Evolutionary conservation across 2,329 filamentous ascomycete genomes (phyloP), one percentile per base, ranked within the genome.

Genomic region (Ampelomyces quisqualis): DNA sequence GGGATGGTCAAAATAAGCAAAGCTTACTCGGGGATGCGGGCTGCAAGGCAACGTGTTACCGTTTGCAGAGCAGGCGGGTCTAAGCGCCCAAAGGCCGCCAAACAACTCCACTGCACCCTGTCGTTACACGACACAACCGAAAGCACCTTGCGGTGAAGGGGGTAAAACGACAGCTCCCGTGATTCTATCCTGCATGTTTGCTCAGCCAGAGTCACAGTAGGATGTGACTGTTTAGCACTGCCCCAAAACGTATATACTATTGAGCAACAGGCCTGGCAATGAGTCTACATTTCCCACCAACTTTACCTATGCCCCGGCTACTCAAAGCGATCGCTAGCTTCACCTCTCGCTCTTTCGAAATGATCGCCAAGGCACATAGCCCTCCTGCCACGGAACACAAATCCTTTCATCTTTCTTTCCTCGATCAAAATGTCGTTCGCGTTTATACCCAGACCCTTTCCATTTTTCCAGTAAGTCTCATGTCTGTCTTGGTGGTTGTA

Each of bases 381-480:
- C 50, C 54, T 19, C 52, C 54, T 24, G 34, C 42, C 18, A 47
- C 46, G 40, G 49, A 48, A n/a, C 45, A 47, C 30, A 51, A 52
- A 24, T 47, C 45, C 6, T 55, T 67, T 38, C 53, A 64, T 36
- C 52, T 67, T 7, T 61, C 61, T 11, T 49, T 54, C 30, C 21
- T 60, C 14, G 63, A 67, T 33, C 62, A 67, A 27, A 62, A 60
- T 34, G 53, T 55, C 8, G 61, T 62, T 38, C 58, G 63, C 26
- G 59, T 60, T 6, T 65, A 65, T 43, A 63, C 55, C 9, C 62
- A 60, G 29, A 58, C 55, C 7, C 47, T 67, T 13, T 50, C 52
- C 27, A 53, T 64, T 1, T 67, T 67, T 26, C 61, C 62, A 4
- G 56, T 58, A 37, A 33, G 54, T 43, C n/a, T 18, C 9, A 13